Evolutionary conservation across 2,329 filamentous ascomycete species (phyloP), one percentile per base, ranked within the genome.

Genomic region (Clarireedia monteithiana): DNA sequence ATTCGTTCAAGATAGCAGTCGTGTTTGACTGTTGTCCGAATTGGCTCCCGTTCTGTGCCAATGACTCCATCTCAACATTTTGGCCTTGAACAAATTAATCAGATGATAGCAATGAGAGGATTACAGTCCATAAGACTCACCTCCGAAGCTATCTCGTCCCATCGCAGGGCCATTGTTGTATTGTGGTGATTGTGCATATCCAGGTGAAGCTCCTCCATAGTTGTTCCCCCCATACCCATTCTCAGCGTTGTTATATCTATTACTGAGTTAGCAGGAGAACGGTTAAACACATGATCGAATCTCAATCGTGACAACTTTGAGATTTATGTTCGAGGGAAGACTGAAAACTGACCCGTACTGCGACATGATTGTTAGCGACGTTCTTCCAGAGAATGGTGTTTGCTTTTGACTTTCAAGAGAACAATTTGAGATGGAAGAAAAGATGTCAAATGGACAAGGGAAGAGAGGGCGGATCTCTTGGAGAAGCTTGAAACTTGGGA

Each of bases 1-100:
- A 94, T 70, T 94, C 86, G 74, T 95, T 89, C 58, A 96, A 80
- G 63, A 95, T 87, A 56, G 82, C 82, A 69, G 89, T 91, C 45
- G 87, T 83, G 70, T 91, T 82, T 63, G 72, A 66, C 64, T 75
- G 69, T 49, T 71, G 69, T 42, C 69, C 76, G 52, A 78, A 77
- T 49, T 72, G 71, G 50, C 74, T 67, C 49, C 74, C 76, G 58
- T 78, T 79, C 10, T 62, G 50, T 48, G 64, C 58, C 7, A 68
- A 78, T 12, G 85, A 79, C 48, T 81, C 80, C 85, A 91, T 88
- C 73, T 91, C 88, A 64, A 89, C 83, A 64, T 68, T 69, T 57
- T 65, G 61, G 23, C 64, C 68, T 70, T 24, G 6, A n/a, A 15
- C 34, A n/a, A 4, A 46, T 34, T 53, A 24, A 57, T 36, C 14